Evolutionary conservation across 148 eudicot genomes (phyloP).

Genomic region (Rhododendron molle): DNA sequence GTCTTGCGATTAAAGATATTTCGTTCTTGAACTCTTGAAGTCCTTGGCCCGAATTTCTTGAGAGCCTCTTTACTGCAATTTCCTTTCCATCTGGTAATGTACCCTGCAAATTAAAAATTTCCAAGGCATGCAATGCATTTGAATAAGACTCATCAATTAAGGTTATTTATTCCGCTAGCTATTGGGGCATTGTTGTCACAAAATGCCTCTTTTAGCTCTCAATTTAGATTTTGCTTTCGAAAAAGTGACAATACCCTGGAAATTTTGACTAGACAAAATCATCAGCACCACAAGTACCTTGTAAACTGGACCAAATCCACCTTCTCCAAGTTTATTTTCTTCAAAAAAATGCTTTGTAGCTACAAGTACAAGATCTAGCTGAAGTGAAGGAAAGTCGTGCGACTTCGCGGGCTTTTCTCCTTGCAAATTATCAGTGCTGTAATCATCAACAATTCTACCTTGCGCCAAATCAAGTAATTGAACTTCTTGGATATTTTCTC

Average conservation of each 20-base stretch:
- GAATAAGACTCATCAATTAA: not conserved
- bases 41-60: slow-evolving; percentile 34
- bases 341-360: slow-evolving; percentile 19
- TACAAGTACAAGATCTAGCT: not conserved
- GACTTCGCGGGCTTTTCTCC: not conserved
- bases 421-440: not conserved
- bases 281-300: not conserved
- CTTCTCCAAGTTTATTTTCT: slow-evolving; percentile 24
- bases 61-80: slow-evolving; percentile 39
- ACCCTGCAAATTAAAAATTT: slow-evolving; percentile 20
- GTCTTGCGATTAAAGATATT: slow-evolving; percentile 29
- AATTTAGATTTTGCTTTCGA: not conserved
- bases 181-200: not conserved
- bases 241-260: not conserved
- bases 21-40: slow-evolving; percentile 32
- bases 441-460: not conserved
- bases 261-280: not conserved
- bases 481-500: not conserved
- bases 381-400: not conserved
- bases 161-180: not conserved
- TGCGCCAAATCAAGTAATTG: not conserved
- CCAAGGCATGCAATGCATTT: not conserved
- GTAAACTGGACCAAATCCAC: slow-evolving; percentile 28
- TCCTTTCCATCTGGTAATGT: slow-evolving; percentile 27
- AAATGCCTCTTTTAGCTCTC: not conserved